These are phyloP conservation scores for Fusarium globosum DNA, from an alignment of 2,329 filamentous ascomycete species.

Conservation along the genomic window DNA sequence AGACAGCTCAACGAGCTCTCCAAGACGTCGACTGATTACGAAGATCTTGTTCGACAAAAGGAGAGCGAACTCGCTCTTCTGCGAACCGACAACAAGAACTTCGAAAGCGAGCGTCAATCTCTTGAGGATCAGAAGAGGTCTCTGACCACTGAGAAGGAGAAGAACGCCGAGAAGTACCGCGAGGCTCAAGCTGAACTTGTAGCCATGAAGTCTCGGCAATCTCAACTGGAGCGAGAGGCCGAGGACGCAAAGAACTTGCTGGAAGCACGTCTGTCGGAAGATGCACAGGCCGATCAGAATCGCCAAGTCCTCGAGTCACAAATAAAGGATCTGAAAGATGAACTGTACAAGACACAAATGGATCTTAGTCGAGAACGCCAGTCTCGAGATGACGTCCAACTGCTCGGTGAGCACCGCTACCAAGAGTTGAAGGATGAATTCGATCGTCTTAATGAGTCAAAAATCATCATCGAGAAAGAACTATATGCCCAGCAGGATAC, in stretches of 20 bases:
- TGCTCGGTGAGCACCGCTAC: constrained; percentile 90
- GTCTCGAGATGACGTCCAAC: constrained; percentile 91
- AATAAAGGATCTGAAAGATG: constrained; percentile 85
- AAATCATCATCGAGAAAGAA: constrained; percentile 98
- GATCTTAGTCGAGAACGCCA: constrained; percentile 92
- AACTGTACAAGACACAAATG: constrained; percentile 85
- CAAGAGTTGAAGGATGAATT: constrained; percentile 85
- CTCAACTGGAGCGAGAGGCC: constrained; percentile 87
- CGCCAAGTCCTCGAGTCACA: constrained; percentile 87
- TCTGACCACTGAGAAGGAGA: constrained; percentile 81
- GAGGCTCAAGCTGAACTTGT: constrained; percentile 90
- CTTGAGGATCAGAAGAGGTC: constrained; percentile 83
- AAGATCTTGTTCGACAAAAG: constrained; percentile 91
- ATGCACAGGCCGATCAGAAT: constrained; percentile 84
- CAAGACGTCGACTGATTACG: constrained; percentile 92
- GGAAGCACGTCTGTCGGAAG: constrained; percentile 88
- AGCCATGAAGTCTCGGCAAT: constrained; percentile 85
- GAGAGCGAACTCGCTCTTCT: constrained; percentile 92
- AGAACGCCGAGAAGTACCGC: constrained; percentile 78
- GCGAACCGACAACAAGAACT: constrained; percentile 84
- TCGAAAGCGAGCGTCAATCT: constrained; percentile 80
- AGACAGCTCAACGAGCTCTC: constrained; percentile 89
- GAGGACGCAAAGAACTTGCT: constrained; percentile 88
- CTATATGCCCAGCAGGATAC: constrained; percentile 96
- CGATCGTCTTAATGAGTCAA: constrained; percentile 88